Evolutionary conservation across 2,329 filamentous ascomycete genomes (phyloP).

Genomic region (Microdochium bolleyi): DNA sequence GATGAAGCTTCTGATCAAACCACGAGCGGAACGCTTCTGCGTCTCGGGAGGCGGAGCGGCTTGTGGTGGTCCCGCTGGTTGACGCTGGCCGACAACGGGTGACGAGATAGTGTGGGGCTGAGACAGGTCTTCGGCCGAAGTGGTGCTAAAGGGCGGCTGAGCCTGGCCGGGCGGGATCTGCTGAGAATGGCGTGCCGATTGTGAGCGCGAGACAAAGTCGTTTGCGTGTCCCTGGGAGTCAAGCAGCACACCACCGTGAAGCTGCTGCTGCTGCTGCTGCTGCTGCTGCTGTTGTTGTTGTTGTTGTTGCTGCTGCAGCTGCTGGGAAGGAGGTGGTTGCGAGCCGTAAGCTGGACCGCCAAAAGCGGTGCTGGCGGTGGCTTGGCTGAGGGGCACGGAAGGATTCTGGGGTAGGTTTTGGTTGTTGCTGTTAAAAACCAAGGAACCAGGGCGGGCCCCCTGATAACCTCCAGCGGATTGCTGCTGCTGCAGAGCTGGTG

Average conservation of each 20-base stretch:
- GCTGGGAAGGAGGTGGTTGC: constrained; percentile 8
- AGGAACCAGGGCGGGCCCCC: constrained; percentile 2
- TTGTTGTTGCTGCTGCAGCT: constrained; percentile 7
- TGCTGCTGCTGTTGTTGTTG: constrained; percentile 6
- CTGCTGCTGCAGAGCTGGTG: constrained; percentile 20
- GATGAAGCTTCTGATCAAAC: constrained; percentile 47
- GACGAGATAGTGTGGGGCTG: constrained; percentile 17
- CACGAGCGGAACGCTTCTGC: constrained; percentile 43
- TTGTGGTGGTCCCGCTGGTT: constrained; percentile 2
- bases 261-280: constrained; percentile 13
- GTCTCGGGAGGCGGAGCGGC: constrained; percentile 12
- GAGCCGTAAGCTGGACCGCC: constrained; percentile 3
- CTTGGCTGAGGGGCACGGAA: constrained; percentile 29
- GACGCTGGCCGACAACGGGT: constrained; percentile 13
- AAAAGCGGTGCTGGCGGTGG: constrained; percentile 19
- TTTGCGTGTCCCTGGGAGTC: constrained; percentile 33
- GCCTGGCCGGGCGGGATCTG: constrained; percentile 22
- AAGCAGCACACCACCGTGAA: constrained; percentile 24
- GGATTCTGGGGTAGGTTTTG: constrained; percentile 13
- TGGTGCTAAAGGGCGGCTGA: constrained; percentile 23
- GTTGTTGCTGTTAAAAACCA: constrained; percentile 7
- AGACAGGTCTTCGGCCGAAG: constrained; percentile 32
- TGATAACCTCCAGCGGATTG: constrained; percentile 17
- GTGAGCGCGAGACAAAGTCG: constrained; percentile 40
- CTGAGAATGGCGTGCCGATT: constrained; percentile 40